Base-by-base conservation (phyloP, 1,284 basidiomycete species). In the Ustilago loliicola region DNA sequence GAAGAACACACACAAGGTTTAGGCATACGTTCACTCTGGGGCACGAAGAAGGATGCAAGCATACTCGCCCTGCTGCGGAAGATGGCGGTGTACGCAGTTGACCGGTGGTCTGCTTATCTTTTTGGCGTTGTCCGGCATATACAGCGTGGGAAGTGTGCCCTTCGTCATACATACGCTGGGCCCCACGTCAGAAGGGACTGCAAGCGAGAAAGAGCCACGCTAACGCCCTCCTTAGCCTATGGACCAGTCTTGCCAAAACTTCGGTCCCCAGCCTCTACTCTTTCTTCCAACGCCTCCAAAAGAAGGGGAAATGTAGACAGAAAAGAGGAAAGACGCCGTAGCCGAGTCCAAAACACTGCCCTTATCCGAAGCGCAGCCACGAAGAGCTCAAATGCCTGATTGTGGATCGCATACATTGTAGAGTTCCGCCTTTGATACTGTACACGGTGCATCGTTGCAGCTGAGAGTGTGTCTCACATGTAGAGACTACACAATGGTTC, bases 1-100 rank as follows among this genome's bases (percentile, higher is more conserved):
- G 10, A 60, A 51, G 25, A 55, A 47, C n/a, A n/a, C n/a, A n/a
- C n/a, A n/a, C n/a, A n/a, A 8, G 17, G 15, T 15, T 15, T 3
- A 38, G 3, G 6, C 36, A 15, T 15, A 38, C 32, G 11, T 34
- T 34, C 7, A 34, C 5, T 34, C 32, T 34, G 5, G n/a, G n/a
- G n/a, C 32, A 7, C 11, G 32, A 34, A 34, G 11, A 34, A 11
- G 32, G 32, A 34, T n/a, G 32, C 32, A 34, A 34, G 32, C 32
- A 34, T 11, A 7, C 32, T 34, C 32, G 6, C 6, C 11, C 32
- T 34, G 36, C 9, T 7, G 27, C 32, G 34, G 0, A 57, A 50
- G 54, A 42, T 51, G 19, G 55, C 23, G 27, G 38, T 51, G 27
- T 38, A 38, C 17, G 36, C 36, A 55, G 27, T 19, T 48, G 45